A percentile compares a stretch with the other conserved stretches of the same genome.
Evolutionary conservation across 2,329 filamentous ascomycete species (phyloP).

Genomic region (Colletotrichum lindemuthianum): DNA sequence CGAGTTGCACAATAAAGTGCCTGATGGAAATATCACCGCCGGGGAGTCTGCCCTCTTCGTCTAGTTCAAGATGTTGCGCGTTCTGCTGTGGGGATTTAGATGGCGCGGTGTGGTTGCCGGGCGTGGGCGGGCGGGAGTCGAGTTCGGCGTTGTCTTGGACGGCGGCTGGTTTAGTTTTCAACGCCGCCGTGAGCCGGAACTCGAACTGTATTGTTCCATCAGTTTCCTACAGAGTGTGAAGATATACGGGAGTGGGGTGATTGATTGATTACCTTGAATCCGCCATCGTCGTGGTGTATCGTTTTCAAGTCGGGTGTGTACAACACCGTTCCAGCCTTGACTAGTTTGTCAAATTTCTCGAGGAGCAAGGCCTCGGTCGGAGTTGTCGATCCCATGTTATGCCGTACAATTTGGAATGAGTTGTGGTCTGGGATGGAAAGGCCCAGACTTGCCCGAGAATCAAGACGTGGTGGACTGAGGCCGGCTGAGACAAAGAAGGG

Average conservation of each 20-base stretch:
- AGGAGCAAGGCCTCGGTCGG: conserved; percentile 20
- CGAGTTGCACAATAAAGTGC: conserved; percentile 51
- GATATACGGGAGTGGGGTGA: background rate
- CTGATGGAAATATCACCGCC: conserved; percentile 55
- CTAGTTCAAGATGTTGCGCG: background rate
- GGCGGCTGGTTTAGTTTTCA: conserved; percentile 27
- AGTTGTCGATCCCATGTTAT: background rate
- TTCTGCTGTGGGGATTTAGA: background rate
- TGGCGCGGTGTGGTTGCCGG: background rate
- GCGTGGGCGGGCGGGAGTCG: background rate
- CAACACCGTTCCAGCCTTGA: conserved; percentile 12
- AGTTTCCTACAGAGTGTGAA: no score
- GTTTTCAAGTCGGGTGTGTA: conserved; percentile 23
- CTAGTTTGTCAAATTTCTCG: conserved; percentile 15
- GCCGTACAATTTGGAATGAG: background rate
- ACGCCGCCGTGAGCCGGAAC: conserved; percentile 27
- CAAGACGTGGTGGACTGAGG: background rate
- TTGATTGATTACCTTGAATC: conserved; percentile 7
- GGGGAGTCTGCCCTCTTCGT: conserved; percentile 35
- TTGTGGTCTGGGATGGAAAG: no score
- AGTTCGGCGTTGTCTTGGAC: conserved; percentile 23
- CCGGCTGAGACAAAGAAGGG: background rate
- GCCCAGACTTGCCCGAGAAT: no score
- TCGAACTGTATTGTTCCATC: conserved; percentile 12
- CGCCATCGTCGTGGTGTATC: conserved; percentile 18